Conservation (phyloP, 208 protist genomes). For the Tritrichomonas musculus region DNA sequence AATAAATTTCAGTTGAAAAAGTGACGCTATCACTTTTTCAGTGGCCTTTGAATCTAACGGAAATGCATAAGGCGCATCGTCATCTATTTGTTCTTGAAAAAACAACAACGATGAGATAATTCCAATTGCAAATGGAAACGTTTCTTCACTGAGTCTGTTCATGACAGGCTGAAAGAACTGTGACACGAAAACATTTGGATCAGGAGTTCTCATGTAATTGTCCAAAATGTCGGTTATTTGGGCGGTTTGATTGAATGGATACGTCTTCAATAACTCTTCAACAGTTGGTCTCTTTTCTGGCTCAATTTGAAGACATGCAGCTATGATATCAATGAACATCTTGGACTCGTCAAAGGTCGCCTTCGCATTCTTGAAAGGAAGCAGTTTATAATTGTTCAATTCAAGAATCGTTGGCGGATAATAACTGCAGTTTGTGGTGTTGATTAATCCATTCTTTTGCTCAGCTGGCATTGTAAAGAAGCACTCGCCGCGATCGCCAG, state of each 20-base stretch:
- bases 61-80: background rate
- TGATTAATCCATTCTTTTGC: too few relatives aligned
- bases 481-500: background rate
- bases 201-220: background rate
- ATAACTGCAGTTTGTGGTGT: too few relatives aligned
- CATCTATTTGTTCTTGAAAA: background rate
- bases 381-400: background rate
- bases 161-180: background rate
- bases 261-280: background rate
- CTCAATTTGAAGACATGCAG: background rate
- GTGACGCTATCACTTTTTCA: background rate
- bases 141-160: background rate
- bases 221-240: background rate
- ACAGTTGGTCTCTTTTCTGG: background rate
- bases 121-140: background rate
- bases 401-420: background rate
- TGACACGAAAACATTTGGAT: background rate
- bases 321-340: background rate
- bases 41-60: background rate
- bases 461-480: too few relatives aligned
- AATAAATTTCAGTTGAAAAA: slow-evolving; percentile 21
- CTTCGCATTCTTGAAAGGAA: background rate
- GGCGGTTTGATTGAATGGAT: background rate
- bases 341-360: background rate
- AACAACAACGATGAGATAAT: background rate